Evolutionary conservation across 768 basidiomycete species (phyloP).

Genomic region (Trametes cinnabarina): DNA sequence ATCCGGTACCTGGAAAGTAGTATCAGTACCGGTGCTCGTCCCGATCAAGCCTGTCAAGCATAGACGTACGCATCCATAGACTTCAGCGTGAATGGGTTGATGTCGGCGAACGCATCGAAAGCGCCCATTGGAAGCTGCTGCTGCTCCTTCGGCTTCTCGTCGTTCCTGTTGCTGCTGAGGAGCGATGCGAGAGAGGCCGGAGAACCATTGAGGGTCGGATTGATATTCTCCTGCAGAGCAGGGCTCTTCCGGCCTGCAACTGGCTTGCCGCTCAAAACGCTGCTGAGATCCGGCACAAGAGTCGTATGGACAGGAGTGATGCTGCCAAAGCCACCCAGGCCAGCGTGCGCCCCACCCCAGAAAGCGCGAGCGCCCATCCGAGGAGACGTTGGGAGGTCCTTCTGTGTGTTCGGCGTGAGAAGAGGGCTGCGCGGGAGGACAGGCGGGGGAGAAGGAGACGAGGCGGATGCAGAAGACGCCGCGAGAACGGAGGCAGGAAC

Average conservation of each 20-base stretch:
- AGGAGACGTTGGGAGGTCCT: constrained; percentile 69
- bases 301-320: constrained; percentile 84
- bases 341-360: constrained; percentile 76
- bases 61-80: constrained; percentile 70
- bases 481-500: constrained; percentile 28
- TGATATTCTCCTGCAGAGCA: constrained; percentile 71
- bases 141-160: constrained; percentile 24
- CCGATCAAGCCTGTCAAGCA: background rate
- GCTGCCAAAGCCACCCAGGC: constrained; percentile 52
- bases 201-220: constrained; percentile 60
- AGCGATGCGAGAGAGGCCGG: constrained; percentile 33
- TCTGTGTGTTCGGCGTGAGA: constrained; percentile 70
- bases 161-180: constrained; percentile 34
- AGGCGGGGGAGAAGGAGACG: constrained; percentile 18
- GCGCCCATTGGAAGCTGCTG: constrained; percentile 36
- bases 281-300: constrained; percentile 64
- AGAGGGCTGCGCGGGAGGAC: constrained; percentile 30
- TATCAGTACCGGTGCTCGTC: background rate
- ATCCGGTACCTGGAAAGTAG: constrained; percentile 59
- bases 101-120: constrained; percentile 78
- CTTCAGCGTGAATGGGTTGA: constrained; percentile 85
- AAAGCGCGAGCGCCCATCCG: constrained; percentile 56
- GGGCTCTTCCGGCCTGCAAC: constrained; percentile 29
- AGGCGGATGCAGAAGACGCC: constrained; percentile 11
- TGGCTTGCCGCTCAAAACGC: constrained; percentile 31